Percentiles rank a stretch among this genome's conserved stretches.
Conservation (phyloP, 768 basidiomycete species). For the Lactifluus subvellereus region DNA sequence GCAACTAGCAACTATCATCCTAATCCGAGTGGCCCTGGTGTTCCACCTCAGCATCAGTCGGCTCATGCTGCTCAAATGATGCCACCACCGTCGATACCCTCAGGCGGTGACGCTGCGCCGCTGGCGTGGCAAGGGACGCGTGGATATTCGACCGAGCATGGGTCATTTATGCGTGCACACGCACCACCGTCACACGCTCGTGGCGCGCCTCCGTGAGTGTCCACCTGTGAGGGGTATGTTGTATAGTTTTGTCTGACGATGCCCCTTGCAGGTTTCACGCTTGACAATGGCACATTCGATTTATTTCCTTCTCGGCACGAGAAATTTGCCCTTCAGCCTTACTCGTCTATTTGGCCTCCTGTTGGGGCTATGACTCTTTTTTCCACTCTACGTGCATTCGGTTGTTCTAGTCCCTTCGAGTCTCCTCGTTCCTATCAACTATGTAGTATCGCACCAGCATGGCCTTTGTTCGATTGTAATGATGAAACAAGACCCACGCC, state of each 20-base stretch:
- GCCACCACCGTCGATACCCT: conserved; percentile 15
- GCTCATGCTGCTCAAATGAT: conserved; percentile 18
- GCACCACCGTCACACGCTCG: conserved; percentile 16
- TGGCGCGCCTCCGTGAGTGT: conserved; percentile 18
- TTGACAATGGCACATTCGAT: background rate
- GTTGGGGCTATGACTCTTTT: background rate
- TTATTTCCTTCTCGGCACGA: background rate
- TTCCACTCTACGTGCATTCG: background rate
- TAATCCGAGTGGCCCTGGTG: conserved; percentile 14
- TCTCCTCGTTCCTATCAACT: conserved; percentile 2
- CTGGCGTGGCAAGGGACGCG: conserved; percentile 10
- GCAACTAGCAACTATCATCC: conserved; percentile 10
- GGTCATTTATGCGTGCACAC: conserved; percentile 18
- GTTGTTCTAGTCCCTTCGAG: background rate
- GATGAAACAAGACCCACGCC: background rate
- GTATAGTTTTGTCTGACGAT: background rate
- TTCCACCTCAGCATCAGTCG: conserved; percentile 15
- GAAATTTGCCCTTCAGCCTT: background rate
- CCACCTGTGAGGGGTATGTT: background rate
- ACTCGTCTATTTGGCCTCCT: background rate
- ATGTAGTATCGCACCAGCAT: conserved; percentile 11
- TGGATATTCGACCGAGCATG: conserved; percentile 18
- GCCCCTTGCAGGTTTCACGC: conserved; percentile 9
- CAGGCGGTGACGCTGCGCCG: conserved; percentile 7
- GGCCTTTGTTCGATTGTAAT: conserved; percentile 5